A percentile compares a stretch with the other conserved stretches of the same genome.
phyloP scores from a whole-genome alignment of 2,329 filamentous ascomycete species.

The Talaromyces islandicus region DNA sequence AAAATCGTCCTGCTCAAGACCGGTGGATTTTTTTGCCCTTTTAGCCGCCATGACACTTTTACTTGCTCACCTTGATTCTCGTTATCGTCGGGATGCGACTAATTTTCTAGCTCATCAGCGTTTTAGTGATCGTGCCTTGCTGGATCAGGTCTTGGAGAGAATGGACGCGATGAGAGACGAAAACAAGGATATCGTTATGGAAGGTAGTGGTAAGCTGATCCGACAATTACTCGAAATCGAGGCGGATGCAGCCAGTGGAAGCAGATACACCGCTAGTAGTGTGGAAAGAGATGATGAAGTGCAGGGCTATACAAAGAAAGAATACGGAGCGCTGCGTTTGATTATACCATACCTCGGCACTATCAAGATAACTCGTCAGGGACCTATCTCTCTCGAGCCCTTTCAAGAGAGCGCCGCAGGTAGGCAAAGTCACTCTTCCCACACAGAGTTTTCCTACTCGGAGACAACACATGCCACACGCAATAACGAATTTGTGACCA shows the following conservation, averaged over 20 bases:
- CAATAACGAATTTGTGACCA: too few relatives aligned
- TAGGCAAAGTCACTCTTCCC: not conserved
- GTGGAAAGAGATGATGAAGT: not conserved
- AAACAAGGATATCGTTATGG: constrained; percentile 25
- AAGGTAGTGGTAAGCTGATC: constrained; percentile 25
- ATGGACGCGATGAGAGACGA: constrained; percentile 23
- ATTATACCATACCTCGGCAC: constrained; percentile 13
- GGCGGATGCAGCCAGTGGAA: constrained; percentile 19
- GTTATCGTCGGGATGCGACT: constrained; percentile 15
- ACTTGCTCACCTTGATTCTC: constrained; percentile 31
- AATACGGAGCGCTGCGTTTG: constrained; percentile 1
- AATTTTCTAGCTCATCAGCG: constrained; percentile 33
- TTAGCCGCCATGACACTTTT: constrained; percentile 33
- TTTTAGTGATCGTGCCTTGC: constrained; percentile 31
- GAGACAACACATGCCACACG: not conserved
- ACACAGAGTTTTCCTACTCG: not conserved
- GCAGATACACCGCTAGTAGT: constrained; percentile 1
- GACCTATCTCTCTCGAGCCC: constrained; percentile 1
- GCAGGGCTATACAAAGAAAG: not conserved
- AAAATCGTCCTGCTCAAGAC: constrained; percentile 26
- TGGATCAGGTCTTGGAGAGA: constrained; percentile 29
- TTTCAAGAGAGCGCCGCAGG: not conserved
- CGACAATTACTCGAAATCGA: constrained; percentile 28
- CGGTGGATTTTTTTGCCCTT: constrained; percentile 35
- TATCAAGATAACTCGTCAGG: constrained; percentile 12